Conservation (phyloP, 306 rosid species). For the Cucumis sativus region Cucumber_9930_V3 NC_026659.2:27691501-27692000, state of each 20-base stretch:
- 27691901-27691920: not conserved
- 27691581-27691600: not conserved
- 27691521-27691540: not conserved
- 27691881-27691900: not conserved
- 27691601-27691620: not conserved
- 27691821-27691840: not conserved
- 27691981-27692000: slow-evolving; percentile 82
- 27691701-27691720: not conserved
- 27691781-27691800: not conserved
- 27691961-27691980: slow-evolving; percentile 36
- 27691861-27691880: not conserved
- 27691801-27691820: not conserved
- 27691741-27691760: not conserved
- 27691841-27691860: not conserved
- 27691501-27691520: not conserved
- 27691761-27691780: not conserved
- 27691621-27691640: not conserved
- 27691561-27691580: not conserved
- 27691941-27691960: slow-evolving; percentile 7
- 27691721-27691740: not conserved
- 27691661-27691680: not conserved
- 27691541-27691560: not conserved
- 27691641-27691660: not conserved
- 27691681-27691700: not conserved
- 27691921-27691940: slow-evolving; percentile 3